Percentiles rank a stretch among this genome's conserved stretches.
These are phyloP conservation scores for Pichia gijzeniarum DNA, from an alignment of 805 yeast species.

Conservation along the genomic window DNA sequence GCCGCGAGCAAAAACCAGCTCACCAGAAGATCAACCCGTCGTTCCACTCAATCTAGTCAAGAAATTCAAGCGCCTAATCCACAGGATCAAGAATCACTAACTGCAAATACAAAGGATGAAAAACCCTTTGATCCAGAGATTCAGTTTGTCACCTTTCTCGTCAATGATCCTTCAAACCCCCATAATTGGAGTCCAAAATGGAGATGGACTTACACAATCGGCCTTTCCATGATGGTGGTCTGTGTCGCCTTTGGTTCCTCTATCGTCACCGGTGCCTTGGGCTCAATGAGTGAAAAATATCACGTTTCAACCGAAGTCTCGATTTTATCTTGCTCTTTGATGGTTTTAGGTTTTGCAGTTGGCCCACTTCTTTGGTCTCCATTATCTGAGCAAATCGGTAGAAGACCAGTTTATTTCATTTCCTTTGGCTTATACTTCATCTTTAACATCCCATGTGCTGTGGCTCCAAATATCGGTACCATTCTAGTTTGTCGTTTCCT, in stretches of 20 bases:
- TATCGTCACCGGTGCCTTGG: constrained; percentile 80
- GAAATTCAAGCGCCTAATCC: constrained; percentile 4
- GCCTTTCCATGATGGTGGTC: constrained; percentile 67
- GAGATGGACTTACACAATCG: constrained; percentile 63
- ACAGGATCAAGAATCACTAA: constrained; percentile 18
- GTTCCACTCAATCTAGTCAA: constrained; percentile 21
- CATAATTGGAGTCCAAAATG: constrained; percentile 63
- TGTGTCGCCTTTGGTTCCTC: constrained; percentile 93
- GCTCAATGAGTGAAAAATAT: constrained; percentile 57
- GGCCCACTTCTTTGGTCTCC: constrained; percentile 94
- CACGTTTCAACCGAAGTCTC: constrained; percentile 75
- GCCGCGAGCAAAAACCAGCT: constrained; percentile 15
- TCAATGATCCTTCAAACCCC: constrained; percentile 85
- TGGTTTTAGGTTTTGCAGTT: constrained; percentile 83
- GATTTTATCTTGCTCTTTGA: constrained; percentile 69
- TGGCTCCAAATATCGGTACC: constrained; percentile 77
- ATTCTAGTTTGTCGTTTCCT: constrained; percentile 76
- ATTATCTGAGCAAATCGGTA: constrained; percentile 75
- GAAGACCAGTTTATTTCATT: constrained; percentile 75
- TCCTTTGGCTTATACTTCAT: constrained; percentile 69
- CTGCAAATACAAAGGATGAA: constrained; percentile 5
- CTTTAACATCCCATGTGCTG: constrained; percentile 83
- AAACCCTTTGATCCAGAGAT: constrained; percentile 50
- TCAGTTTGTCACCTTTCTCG: constrained; percentile 77
- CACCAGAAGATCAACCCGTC: constrained; percentile 20